Base-by-base conservation (phyloP, 352 stramenopile species). In the Globisporangium splendens region DNA sequence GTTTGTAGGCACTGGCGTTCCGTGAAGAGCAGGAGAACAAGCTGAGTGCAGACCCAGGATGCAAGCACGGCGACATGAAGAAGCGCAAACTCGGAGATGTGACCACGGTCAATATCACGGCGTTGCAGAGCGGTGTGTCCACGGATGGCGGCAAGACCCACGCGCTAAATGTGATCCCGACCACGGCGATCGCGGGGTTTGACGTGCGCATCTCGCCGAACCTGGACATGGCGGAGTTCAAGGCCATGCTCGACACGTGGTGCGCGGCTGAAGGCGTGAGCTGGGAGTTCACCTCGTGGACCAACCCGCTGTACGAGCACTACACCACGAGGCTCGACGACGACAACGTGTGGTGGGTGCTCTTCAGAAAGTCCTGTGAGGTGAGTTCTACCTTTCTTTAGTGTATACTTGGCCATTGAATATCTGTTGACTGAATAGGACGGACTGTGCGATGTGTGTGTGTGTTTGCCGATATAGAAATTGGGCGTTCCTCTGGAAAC, bases 141-240 rank as follows among this genome's bases (percentile, higher is more conserved):
- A 65, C 72, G 14, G 79, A 91, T 24, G 89, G 83, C 15, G 79
- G 95, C 56, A 61, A 87, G 43, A 89, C 80, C 11, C 97, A 82
- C 64, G 88, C 88, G 12, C 85, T 97, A 57, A 98, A 98, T 65
- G 91, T 96, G 46, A 95, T 98, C 43, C 95, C 95, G n/a, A 93
- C 85, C 0, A 63, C 83, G 22, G 95, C 93, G 1, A 80, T 77
- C 44, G 95, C 91, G 17, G 92, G 74, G 18, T 87, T 98, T 58
- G 95, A 98, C 65, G 94, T 98, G 66, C 88, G 95, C 33, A 96
- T 98, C 35, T 90, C 85, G 42, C 91, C 95, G 1, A 69, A 89
- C 50, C 78, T 89, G 59, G 67, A 89, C 53, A 71, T 96, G n/a
- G 56, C 53, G 21, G 75, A 91, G 53, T 95, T 98, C 39, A 70